Conservation (phyloP, 352 stramenopile genomes). For the Globisporangium canariense region DNA sequence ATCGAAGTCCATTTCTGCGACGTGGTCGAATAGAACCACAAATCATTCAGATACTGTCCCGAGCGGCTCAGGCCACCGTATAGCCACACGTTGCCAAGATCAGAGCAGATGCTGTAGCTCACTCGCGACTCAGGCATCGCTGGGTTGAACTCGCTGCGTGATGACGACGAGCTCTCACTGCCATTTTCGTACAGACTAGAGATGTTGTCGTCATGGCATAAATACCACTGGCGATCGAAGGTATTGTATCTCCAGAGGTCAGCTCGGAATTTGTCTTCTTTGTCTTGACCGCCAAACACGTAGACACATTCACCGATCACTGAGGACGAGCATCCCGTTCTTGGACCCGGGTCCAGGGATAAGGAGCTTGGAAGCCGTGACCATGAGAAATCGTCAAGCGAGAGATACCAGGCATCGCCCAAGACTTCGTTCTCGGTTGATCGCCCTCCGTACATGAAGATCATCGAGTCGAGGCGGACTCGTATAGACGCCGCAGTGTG, state of each 20-base stretch:
- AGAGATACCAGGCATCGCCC: slow-evolving; percentile 81
- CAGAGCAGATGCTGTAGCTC: slow-evolving; percentile 70
- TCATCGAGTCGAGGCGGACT: slow-evolving; percentile 70
- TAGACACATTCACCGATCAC: slow-evolving; percentile 85
- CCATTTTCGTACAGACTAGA: slow-evolving; percentile 23
- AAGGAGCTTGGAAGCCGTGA: slow-evolving; percentile 67
- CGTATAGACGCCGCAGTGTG: slow-evolving; percentile 64
- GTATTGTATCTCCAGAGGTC: slow-evolving; percentile 87
- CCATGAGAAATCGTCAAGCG: slow-evolving; percentile 79
- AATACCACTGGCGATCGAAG: slow-evolving; percentile 84
- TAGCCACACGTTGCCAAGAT: slow-evolving; percentile 82
- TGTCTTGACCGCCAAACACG: slow-evolving; percentile 78
- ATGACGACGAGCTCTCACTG: slow-evolving; percentile 11
- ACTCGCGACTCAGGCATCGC: slow-evolving; percentile 47
- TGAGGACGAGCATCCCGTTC: slow-evolving; percentile 56
- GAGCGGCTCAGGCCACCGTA: slow-evolving; percentile 55
- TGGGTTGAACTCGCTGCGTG: slow-evolving; percentile 40
- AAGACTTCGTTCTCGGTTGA: slow-evolving; percentile 70
- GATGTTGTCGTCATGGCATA: slow-evolving; percentile 83
- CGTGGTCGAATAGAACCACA: slow-evolving; percentile 77
- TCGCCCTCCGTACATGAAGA: slow-evolving; percentile 83
- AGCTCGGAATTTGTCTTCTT: slow-evolving; percentile 69
- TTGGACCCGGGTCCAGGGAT: slow-evolving; percentile 70
- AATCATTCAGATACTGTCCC: slow-evolving; percentile 50
- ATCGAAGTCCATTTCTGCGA: slow-evolving; percentile 62